Conservation (phyloP, 1,284 basidiomycete species). For the Apiotrichum veenhuisii region DNA sequence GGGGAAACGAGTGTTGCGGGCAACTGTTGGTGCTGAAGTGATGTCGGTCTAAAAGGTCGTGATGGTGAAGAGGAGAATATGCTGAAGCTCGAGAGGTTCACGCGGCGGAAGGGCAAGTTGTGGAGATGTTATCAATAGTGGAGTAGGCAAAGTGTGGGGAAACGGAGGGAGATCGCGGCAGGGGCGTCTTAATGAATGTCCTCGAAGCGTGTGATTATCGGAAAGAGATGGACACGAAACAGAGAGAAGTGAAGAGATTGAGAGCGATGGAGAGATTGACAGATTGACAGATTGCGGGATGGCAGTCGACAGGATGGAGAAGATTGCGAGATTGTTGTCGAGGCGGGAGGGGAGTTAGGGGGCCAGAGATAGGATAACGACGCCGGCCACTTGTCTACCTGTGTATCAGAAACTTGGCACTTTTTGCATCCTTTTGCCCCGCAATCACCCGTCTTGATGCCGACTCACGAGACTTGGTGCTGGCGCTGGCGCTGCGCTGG, state of each 20-base stretch:
- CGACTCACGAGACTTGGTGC: not conserved
- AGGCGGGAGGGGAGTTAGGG: too few relatives aligned
- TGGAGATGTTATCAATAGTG: not conserved
- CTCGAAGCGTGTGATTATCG: too few relatives aligned
- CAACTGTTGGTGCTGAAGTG: not conserved
- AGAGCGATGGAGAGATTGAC: not conserved
- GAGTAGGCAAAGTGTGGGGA: not conserved
- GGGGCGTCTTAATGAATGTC: not conserved
- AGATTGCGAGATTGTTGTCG: not conserved
- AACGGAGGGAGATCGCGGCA: not conserved
- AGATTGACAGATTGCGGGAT: not conserved
- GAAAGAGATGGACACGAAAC: too few relatives aligned
- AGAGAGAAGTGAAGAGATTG: not conserved
- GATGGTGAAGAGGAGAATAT: not conserved
- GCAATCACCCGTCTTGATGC: too few relatives aligned
- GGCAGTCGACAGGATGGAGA: not conserved
- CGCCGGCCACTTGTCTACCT: too few relatives aligned
- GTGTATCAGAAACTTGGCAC: not conserved
- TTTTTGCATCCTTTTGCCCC: too few relatives aligned
- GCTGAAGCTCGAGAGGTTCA: not conserved
- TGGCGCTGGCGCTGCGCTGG: not conserved
- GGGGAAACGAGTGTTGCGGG: not conserved
- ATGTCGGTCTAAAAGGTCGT: not conserved
- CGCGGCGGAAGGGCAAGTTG: not conserved
- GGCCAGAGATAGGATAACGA: too few relatives aligned